These are phyloP conservation scores for Solanum chacoense DNA, from an alignment of 305 asterid species.

Conservation along the genomic window DNA sequence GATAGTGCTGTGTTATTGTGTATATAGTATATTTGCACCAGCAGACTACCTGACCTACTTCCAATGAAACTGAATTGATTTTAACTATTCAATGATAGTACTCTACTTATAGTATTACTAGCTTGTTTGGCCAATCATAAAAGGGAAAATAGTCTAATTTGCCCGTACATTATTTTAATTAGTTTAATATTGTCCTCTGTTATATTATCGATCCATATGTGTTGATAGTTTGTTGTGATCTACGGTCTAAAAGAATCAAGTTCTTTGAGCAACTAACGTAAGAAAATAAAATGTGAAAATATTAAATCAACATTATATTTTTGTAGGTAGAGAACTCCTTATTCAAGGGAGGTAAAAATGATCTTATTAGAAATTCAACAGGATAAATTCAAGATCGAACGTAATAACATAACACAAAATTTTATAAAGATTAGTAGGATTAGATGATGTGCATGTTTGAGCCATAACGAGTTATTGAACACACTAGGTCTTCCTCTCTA, in stretches of 20 bases:
- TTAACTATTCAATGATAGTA: neutral
- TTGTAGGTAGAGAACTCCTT: neutral
- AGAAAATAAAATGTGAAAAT: neutral
- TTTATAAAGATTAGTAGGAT: neutral
- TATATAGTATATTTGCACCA: too few relatives aligned
- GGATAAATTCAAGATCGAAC: neutral
- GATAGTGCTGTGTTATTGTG: neutral
- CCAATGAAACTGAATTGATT: neutral
- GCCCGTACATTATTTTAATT: neutral
- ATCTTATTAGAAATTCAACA: too few relatives aligned
- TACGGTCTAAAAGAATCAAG: neutral
- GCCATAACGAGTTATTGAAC: neutral
- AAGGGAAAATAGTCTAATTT: neutral
- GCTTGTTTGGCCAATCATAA: neutral
- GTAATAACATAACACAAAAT: neutral
- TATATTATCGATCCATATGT: neutral
- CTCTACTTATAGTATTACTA: neutral
- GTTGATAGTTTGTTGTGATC: neutral
- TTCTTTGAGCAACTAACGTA: neutral
- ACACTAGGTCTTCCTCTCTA: neutral
- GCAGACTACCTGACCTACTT: neutral
- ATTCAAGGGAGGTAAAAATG: neutral
- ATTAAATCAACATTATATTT: neutral
- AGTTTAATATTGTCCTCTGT: neutral
- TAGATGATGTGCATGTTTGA: neutral